A percentile compares a stretch with the other conserved stretches of the same genome.
Evolutionary conservation across 768 basidiomycete genomes (phyloP).

Genomic region (Trametes villosa): DNA sequence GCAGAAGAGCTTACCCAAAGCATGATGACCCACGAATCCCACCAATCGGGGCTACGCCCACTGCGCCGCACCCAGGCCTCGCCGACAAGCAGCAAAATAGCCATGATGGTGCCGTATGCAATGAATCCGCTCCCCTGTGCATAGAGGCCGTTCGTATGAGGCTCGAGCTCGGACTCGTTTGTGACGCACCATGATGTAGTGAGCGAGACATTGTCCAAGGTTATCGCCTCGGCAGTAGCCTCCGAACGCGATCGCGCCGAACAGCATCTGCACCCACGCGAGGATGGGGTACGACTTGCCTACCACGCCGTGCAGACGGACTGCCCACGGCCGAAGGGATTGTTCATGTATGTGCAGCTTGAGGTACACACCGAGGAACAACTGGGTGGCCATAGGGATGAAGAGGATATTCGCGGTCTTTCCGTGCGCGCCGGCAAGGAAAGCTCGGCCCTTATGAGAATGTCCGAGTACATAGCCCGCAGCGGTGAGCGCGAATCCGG

Average conservation of each 20-base stretch:
- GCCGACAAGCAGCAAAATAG: conserved; percentile 75
- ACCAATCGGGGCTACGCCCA: conserved; percentile 81
- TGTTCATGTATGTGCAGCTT: conserved; percentile 89
- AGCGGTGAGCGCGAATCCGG: conserved; percentile 69
- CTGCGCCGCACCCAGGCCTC: conserved; percentile 76
- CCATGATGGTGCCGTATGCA: conserved; percentile 82
- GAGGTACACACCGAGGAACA: conserved; percentile 81
- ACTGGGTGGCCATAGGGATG: conserved; percentile 67
- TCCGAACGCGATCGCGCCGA: conserved; percentile 74
- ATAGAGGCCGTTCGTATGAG: background rate
- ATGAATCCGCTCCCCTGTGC: conserved; percentile 82
- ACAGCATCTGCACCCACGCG: conserved; percentile 89
- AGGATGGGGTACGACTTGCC: conserved; percentile 85
- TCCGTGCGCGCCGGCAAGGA: conserved; percentile 76
- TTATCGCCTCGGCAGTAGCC: conserved; percentile 82
- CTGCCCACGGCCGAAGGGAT: conserved; percentile 71
- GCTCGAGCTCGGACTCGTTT: background rate
- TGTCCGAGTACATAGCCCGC: conserved; percentile 85
- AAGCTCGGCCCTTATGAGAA: conserved; percentile 80
- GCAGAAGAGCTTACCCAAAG: conserved; percentile 48
- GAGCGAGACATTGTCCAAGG: conserved; percentile 85
- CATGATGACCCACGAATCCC: conserved; percentile 74
- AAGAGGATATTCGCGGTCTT: conserved; percentile 67
- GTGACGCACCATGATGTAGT: conserved; percentile 74
- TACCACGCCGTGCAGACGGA: conserved; percentile 72